These are phyloP conservation scores for Apiospora koreana DNA, from an alignment of 2,329 filamentous ascomycete species.

Conservation along the genomic window DNA sequence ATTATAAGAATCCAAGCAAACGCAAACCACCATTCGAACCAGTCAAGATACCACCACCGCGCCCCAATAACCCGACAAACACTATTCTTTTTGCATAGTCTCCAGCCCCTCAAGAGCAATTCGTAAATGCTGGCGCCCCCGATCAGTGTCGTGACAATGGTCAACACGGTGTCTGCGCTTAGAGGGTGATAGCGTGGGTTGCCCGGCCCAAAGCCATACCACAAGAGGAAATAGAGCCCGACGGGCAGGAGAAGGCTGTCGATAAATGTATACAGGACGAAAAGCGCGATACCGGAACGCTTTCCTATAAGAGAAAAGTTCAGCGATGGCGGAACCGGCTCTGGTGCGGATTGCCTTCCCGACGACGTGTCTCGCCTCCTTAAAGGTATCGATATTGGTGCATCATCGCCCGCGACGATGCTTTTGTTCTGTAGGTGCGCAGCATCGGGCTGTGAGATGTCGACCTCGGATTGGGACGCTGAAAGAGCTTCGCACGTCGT, in stretches of 20 bases:
- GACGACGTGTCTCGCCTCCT: neutral
- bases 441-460: neutral
- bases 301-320: conserved; percentile 19
- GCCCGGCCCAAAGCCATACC: conserved; percentile 43
- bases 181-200: conserved; percentile 33
- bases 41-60: conserved; percentile 35
- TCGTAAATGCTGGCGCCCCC: conserved; percentile 53
- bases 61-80: conserved; percentile 39
- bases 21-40: conserved; percentile 58
- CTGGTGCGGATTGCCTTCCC: neutral
- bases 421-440: neutral
- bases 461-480: neutral
- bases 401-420: neutral
- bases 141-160: conserved; percentile 50
- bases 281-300: conserved; percentile 56
- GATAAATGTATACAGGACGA: conserved; percentile 59
- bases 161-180: conserved; percentile 38
- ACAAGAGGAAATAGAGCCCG: conserved; percentile 60
- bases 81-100: conserved; percentile 52
- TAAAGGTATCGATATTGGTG: neutral
- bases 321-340: conserved; percentile 17
- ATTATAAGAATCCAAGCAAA: conserved; percentile 56
- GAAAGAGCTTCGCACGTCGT: neutral
- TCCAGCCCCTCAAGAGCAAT: conserved; percentile 53
- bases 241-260: conserved; percentile 60